Base-by-base conservation (phyloP, 768 basidiomycete species). In the Coprinopsis strossmayeri region DNA sequence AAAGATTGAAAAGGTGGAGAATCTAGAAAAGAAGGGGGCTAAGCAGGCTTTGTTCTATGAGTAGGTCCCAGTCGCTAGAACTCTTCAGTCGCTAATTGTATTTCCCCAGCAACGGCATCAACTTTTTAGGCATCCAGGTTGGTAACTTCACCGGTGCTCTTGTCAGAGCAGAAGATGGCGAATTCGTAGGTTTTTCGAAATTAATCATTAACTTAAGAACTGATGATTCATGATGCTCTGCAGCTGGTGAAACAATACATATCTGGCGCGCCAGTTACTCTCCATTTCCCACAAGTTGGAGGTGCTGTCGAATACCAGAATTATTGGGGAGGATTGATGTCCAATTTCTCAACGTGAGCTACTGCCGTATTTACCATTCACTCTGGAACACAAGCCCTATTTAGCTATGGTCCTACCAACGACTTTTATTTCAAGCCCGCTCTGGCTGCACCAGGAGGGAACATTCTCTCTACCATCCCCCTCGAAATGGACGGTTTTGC, bases 101-200 rank as follows among this genome's bases (percentile, higher is more conserved):
- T 17, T 26, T 32, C 17, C 32, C 15, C 41, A 80, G 77, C 53
- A 75, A 79, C 41, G 78, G 74, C 30, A 65, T 49, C 49, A 76
- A 73, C 3, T 75, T 81, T 43, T 44, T 57, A 39, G 65, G 55
- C 10, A 74, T 78, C 49, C 44, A 51, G 3, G 67, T 71, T 13
- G 78, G 73, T 13, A 65, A 71, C 52, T 78, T 74, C 60, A 68
- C 64, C 3, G 71, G 74, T 10, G 64, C 73, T 0, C 60, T 79
- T n/a, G 80, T 82, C 38, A 76, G 76, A 53, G 70, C 75, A 5
- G 69, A 64, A 1, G 78, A 79, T 59, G 80, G 80, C 25, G 69
- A 65, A 56, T 78, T 75, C 61, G 76, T 78, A 51, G 58, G 73
- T 67, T 7, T 13, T 12, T 20, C 12, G n/a, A 21, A 21, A 27